Percentiles rank a stretch among this genome's conserved stretches.
phyloP scores from a whole-genome alignment of 2,329 filamentous ascomycete species.

The Tolypocladium amazonense region DNA sequence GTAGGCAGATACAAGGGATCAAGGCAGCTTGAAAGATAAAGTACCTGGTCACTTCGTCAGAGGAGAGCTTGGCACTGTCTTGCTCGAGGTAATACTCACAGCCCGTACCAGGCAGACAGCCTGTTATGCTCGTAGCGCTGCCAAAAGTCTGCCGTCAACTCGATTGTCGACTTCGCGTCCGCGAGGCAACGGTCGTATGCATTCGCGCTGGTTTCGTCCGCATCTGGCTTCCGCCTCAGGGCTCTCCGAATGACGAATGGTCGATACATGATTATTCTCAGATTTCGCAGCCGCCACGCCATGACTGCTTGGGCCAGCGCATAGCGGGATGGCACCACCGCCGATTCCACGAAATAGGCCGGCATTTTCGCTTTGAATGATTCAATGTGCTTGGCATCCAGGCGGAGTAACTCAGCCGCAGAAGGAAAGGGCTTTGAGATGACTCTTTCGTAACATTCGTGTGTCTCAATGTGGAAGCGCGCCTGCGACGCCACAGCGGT shows the following conservation, averaged over 20 bases:
- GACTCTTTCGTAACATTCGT: constrained; percentile 31
- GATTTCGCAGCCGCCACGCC: constrained; percentile 31
- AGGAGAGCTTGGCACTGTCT: too few relatives aligned
- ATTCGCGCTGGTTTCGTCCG: constrained; percentile 8
- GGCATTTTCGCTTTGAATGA: constrained; percentile 26
- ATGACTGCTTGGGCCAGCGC: constrained; percentile 29
- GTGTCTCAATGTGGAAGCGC: constrained; percentile 31
- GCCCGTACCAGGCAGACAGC: constrained; percentile 31
- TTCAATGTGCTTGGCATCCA: constrained; percentile 27
- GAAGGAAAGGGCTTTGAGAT: constrained; percentile 32
- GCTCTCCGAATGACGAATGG: constrained; percentile 31
- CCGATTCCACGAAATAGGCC: constrained; percentile 22
- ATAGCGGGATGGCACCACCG: constrained; percentile 22
- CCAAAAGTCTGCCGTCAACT: constrained; percentile 27
- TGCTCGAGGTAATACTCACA: constrained; percentile 11
- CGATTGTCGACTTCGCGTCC: constrained; percentile 29
- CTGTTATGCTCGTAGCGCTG: constrained; percentile 22
- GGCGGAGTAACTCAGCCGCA: constrained; percentile 26
- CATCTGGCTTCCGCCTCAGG: constrained; percentile 9
- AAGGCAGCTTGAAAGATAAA: constrained; percentile 38
- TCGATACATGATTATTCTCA: constrained; percentile 36
- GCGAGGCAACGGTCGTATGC: constrained; percentile 23
- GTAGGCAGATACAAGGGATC: constrained; percentile 35
- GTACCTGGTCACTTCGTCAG: constrained; percentile 18
- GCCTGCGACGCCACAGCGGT: constrained; percentile 32